Conservation (phyloP, 306 rosid genomes). For the Fagus sylvatica region DNA sequence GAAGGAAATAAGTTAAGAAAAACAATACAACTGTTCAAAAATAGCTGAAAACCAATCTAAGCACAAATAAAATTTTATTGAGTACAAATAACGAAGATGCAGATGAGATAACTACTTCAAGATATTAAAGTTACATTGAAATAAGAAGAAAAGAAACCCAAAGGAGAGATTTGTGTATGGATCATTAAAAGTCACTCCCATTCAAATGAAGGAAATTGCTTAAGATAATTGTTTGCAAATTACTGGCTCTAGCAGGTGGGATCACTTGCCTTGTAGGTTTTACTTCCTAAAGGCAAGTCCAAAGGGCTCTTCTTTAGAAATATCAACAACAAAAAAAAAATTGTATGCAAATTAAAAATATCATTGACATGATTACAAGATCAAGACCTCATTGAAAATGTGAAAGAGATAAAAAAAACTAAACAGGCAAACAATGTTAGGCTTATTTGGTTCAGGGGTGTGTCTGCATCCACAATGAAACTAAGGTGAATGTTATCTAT, state of each 20-base stretch:
- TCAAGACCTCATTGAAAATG: background rate
- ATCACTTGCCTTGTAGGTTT: too few relatives aligned
- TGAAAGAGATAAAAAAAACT: background rate
- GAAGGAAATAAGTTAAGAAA: background rate
- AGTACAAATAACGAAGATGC: too few relatives aligned
- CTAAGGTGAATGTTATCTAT: background rate
- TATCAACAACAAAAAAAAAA: too few relatives aligned
- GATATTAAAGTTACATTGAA: background rate
- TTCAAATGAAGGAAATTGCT: background rate
- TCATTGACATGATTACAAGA: background rate
- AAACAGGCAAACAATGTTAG: too few relatives aligned
- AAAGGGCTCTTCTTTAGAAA: too few relatives aligned
- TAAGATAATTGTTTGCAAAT: background rate
- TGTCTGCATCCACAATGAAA: background rate
- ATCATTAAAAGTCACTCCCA: too few relatives aligned
- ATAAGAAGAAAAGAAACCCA: background rate
- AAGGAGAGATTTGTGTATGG: background rate
- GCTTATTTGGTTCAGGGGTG: too few relatives aligned
- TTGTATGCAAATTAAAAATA: too few relatives aligned
- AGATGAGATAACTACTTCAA: too few relatives aligned
- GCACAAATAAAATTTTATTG: background rate
- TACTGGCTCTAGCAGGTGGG: too few relatives aligned
- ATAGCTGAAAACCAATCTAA: background rate
- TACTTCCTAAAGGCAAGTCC: too few relatives aligned
- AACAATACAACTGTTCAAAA: constrained; percentile 1